Conservation (phyloP, 805 yeast genomes). For the Pichia pseudocactophila region DNA sequence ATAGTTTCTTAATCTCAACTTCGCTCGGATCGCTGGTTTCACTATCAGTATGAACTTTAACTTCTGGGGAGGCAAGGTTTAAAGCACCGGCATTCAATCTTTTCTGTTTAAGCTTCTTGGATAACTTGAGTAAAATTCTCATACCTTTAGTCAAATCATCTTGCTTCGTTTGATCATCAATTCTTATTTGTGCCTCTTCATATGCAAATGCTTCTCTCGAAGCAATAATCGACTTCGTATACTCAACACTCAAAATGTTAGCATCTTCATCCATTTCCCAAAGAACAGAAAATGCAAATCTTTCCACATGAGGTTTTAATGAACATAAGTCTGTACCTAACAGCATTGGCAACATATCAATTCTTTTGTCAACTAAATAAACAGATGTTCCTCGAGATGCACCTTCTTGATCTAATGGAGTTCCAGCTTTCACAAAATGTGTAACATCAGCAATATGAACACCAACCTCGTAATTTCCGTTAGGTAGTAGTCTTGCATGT, state of each 20-base stretch:
- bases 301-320: constrained; percentile 85
- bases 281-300: constrained; percentile 89
- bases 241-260: constrained; percentile 68
- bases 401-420: constrained; percentile 91
- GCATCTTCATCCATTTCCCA: constrained; percentile 93
- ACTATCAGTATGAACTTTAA: constrained; percentile 91
- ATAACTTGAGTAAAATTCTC: constrained; percentile 70
- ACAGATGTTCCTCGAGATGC: constrained; percentile 97
- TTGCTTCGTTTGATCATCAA: constrained; percentile 64
- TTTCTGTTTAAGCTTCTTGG: constrained; percentile 75
- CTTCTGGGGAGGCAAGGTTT: constrained; percentile 96
- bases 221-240: constrained; percentile 78
- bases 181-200: constrained; percentile 84
- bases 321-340: constrained; percentile 96
- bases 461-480: constrained; percentile 95
- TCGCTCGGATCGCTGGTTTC: constrained; percentile 96
- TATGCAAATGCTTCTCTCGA: constrained; percentile 94
- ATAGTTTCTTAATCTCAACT: constrained; percentile 79
- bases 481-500: constrained; percentile 76
- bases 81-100: constrained; percentile 93
- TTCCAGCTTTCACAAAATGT: constrained; percentile 88
- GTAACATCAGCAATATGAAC: constrained; percentile 99
- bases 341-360: constrained; percentile 94
- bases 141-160: constrained; percentile 88
- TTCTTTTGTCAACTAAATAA: constrained; percentile 93